Conservation (phyloP, 192 early-diverging fungal species). For the Backusella tarrabulga region DNA sequence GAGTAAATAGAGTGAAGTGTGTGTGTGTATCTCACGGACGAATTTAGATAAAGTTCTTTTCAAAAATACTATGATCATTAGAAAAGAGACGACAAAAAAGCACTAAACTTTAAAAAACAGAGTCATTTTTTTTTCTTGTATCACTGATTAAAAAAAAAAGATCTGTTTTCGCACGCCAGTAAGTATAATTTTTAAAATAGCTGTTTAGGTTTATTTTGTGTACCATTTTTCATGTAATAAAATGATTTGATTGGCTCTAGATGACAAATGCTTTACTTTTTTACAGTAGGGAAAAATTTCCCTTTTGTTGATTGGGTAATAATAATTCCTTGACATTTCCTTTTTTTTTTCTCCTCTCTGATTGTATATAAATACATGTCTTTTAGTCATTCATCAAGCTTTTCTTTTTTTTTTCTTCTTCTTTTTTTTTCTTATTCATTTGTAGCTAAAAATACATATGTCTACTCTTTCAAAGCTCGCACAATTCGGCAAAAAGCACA, state of each 20-base stretch:
- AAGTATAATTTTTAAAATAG: neutral
- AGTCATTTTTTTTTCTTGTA: conserved; percentile 4
- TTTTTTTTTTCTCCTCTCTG: neutral
- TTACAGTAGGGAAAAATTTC: neutral
- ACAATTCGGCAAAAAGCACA: conserved; percentile 25
- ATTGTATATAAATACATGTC: neutral
- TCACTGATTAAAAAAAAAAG: neutral
- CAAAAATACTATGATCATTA: neutral
- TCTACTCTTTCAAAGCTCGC: conserved; percentile 16
- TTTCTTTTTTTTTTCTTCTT: neutral
- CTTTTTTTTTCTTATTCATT: neutral
- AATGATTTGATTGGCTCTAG: neutral
- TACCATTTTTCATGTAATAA: neutral
- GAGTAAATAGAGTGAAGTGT: neutral
- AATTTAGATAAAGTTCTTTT: neutral
- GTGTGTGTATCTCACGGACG: neutral
- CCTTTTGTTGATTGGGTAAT: neutral
- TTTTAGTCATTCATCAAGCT: neutral
- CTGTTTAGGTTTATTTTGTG: neutral
- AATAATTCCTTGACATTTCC: conserved; percentile 1
- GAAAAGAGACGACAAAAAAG: neutral
- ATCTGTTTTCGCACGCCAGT: neutral
- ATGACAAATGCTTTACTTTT: conserved; percentile 8
- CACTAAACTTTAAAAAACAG: neutral
- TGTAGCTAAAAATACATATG: neutral